A percentile compares a stretch with the other conserved stretches of the same genome.
Evolutionary conservation across 768 basidiomycete species (phyloP).

Genomic region (Suillus hirtellus): DNA sequence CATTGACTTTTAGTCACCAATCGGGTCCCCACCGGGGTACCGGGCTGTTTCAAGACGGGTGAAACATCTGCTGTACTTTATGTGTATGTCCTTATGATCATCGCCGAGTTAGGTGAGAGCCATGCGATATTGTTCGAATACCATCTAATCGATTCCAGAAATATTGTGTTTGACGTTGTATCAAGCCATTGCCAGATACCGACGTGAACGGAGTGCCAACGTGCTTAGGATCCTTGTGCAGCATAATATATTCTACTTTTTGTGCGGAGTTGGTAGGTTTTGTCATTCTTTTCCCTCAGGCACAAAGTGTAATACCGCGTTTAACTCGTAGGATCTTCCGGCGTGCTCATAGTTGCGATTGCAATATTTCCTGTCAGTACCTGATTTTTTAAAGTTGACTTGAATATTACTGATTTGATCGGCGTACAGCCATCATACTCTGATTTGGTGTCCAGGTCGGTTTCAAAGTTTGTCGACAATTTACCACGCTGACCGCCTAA

Average conservation of each 20-base stretch:
- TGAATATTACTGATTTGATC: not conserved
- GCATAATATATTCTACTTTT: slow-evolving; percentile 3
- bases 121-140: not conserved
- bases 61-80: not conserved
- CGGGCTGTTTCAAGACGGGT: not conserved
- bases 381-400: not conserved
- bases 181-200: not conserved
- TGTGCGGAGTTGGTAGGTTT: not conserved
- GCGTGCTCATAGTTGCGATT: not conserved
- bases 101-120: not conserved
- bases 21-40: not conserved
- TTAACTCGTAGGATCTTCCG: not conserved
- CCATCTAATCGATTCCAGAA: not conserved
- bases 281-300: not conserved
- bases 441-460: slow-evolving; percentile 2
- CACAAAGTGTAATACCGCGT: not conserved
- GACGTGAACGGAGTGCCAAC: no score
- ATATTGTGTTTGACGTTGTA: slow-evolving; percentile 6
- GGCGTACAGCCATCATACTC: not conserved
- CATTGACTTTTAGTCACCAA: not conserved
- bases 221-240: not conserved
- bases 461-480: not conserved
- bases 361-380: not conserved
- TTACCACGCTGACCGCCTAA: not conserved
- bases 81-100: slow-evolving; percentile 2